Evolutionary conservation across 805 yeast species (phyloP).

Genomic region (Torulaspora franciscae): DNA sequence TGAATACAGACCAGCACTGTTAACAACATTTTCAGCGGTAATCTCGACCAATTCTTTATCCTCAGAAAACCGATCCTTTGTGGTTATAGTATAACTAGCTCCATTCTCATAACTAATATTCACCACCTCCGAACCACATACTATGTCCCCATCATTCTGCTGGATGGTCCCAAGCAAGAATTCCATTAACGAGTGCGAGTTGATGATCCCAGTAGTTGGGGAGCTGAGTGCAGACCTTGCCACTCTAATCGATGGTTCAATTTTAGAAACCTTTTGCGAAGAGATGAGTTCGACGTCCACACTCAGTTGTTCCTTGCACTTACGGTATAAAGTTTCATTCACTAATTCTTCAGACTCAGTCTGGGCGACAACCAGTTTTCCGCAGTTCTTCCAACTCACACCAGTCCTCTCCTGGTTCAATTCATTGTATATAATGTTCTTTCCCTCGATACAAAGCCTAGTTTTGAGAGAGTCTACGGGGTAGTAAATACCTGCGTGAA

Average conservation of each 20-base stretch:
- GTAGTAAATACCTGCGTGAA: conserved; percentile 86
- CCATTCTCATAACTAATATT: conserved; percentile 32
- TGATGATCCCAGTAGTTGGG: conserved; percentile 79
- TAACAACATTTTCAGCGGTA: conserved; percentile 55
- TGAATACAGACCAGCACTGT: conserved; percentile 78
- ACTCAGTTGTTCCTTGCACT: conserved; percentile 44
- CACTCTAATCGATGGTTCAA: conserved; percentile 68
- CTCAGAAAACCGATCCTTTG: conserved; percentile 26
- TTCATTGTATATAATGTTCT: conserved; percentile 55
- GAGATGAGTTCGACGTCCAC: conserved; percentile 58
- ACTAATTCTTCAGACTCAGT: conserved; percentile 55
- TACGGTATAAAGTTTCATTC: conserved; percentile 48
- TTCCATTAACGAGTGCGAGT: conserved; percentile 71
- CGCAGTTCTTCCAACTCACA: conserved; percentile 60
- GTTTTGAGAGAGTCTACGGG: conserved; percentile 66
- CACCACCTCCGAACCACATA: conserved; percentile 54
- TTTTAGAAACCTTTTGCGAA: conserved; percentile 38
- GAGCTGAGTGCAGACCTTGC: conserved; percentile 58
- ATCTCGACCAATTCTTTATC: conserved; percentile 39
- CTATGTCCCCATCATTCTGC: conserved; percentile 57
- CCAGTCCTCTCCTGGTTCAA: conserved; percentile 40
- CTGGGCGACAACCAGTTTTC: conserved; percentile 87
- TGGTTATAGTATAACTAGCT: conserved; percentile 30
- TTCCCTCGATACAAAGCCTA: conserved; percentile 69
- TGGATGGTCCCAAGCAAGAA: conserved; percentile 54